Evolutionary conservation across 2,329 filamentous ascomycete species (phyloP).

Genomic region (Scedosporium apiospermum): DNA sequence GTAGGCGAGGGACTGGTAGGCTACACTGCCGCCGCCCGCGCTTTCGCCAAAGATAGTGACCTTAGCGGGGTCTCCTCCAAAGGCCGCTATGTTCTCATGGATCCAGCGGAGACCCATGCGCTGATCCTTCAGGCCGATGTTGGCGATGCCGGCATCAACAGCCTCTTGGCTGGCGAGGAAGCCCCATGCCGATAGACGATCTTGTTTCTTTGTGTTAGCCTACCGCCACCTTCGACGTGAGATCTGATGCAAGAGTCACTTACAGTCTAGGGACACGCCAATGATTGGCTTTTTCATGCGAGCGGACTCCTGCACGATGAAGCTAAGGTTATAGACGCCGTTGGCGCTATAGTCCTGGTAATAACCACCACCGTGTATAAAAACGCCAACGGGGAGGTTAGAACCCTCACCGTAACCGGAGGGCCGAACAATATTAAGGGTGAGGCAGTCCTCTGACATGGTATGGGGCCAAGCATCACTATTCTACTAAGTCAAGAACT

Average conservation of each 20-base stretch:
- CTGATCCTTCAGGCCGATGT: conserved; percentile 42
- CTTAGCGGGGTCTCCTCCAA: conserved; percentile 32
- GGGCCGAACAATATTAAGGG: conserved; percentile 19
- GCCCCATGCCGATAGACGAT: conserved; percentile 40
- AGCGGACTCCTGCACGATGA: conserved; percentile 41
- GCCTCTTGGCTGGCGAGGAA: conserved; percentile 41
- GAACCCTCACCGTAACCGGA: conserved; percentile 11
- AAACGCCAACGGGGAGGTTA: conserved; percentile 15
- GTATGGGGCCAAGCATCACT: conserved; percentile 15
- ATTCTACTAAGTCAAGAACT: no score
- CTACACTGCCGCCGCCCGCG: conserved; percentile 39
- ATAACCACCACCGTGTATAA: conserved; percentile 28
- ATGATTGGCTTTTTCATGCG: conserved; percentile 18
- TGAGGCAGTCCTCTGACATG: conserved; percentile 19
- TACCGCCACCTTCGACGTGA: not conserved
- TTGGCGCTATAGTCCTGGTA: conserved; percentile 29
- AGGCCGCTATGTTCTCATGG: conserved; percentile 40
- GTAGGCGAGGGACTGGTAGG: conserved; percentile 40
- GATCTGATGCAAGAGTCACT: not conserved
- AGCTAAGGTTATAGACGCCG: conserved; percentile 48
- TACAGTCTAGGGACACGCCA: not conserved
- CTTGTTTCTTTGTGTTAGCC: not conserved
- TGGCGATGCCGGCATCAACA: conserved; percentile 31
- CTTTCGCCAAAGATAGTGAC: conserved; percentile 47
- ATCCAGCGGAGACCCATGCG: conserved; percentile 40